Conservation (phyloP, 129 eudicot genomes). For the Apium graveolens region DNA sequence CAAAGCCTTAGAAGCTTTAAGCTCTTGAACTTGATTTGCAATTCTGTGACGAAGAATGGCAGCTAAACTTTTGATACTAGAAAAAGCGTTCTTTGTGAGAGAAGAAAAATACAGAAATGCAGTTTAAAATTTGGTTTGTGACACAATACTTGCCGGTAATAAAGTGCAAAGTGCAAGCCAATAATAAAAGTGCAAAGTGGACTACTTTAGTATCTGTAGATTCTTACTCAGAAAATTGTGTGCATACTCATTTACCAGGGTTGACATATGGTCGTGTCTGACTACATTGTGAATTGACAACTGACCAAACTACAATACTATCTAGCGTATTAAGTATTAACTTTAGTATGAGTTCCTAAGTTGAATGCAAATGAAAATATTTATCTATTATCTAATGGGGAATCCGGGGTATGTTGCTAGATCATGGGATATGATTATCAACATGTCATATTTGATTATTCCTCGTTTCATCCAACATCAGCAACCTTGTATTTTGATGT, state of each 20-base stretch:
- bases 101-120: background rate
- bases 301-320: background rate
- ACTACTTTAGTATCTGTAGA: background rate
- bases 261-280: background rate
- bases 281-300: background rate
- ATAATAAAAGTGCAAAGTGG: background rate
- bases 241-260: background rate
- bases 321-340: background rate
- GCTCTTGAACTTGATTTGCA: conserved; percentile 61
- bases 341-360: background rate
- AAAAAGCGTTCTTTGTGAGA: background rate
- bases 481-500: background rate
- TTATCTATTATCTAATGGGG: background rate
- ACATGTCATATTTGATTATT: background rate
- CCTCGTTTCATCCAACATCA: background rate
- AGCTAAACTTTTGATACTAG: conserved; percentile 38
- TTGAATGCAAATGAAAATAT: background rate
- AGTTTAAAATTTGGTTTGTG: background rate
- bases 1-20: conserved; percentile 58
- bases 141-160: background rate
- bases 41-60: conserved; percentile 60
- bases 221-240: background rate
- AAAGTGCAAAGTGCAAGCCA: background rate
- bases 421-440: background rate
- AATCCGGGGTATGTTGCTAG: background rate